These are phyloP conservation scores for Rosa multiflora DNA, from an alignment of 306 rosid species.

Conservation along the genomic window DNA sequence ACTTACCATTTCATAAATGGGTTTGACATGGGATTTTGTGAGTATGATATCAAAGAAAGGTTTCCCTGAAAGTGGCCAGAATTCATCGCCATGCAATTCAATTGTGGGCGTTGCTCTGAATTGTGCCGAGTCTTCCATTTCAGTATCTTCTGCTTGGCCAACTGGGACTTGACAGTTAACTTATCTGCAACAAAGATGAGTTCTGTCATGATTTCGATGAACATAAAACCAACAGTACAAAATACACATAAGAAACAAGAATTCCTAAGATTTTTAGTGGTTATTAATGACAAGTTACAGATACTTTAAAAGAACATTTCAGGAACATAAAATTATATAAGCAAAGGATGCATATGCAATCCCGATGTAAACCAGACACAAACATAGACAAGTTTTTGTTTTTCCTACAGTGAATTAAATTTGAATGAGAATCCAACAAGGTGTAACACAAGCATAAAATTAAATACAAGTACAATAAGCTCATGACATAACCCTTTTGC, in stretches of 20 bases:
- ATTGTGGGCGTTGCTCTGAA: background rate
- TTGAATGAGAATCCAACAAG: background rate
- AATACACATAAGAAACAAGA: background rate
- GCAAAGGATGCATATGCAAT: background rate
- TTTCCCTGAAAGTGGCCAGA: conserved; percentile 47
- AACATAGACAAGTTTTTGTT: background rate
- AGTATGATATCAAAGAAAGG: conserved; percentile 34
- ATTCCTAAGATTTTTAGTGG: no score
- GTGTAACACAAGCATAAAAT: background rate
- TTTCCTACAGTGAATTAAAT: background rate
- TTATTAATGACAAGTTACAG: no score
- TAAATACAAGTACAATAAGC: background rate
- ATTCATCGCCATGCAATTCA: conserved; percentile 30
- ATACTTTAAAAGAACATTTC: no score
- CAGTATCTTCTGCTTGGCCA: background rate
- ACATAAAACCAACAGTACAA: background rate
- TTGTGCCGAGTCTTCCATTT: background rate
- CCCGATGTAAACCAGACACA: background rate
- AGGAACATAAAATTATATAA: no score
- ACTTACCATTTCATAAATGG: conserved; percentile 35
- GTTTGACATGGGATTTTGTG: conserved; percentile 27
- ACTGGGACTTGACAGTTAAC: background rate
- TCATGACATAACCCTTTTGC: no score
- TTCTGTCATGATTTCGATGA: background rate
- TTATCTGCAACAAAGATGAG: background rate